Evolutionary conservation across 2,329 filamentous ascomycete species (phyloP).

Genomic region (Neofusicoccum laricinum): DNA sequence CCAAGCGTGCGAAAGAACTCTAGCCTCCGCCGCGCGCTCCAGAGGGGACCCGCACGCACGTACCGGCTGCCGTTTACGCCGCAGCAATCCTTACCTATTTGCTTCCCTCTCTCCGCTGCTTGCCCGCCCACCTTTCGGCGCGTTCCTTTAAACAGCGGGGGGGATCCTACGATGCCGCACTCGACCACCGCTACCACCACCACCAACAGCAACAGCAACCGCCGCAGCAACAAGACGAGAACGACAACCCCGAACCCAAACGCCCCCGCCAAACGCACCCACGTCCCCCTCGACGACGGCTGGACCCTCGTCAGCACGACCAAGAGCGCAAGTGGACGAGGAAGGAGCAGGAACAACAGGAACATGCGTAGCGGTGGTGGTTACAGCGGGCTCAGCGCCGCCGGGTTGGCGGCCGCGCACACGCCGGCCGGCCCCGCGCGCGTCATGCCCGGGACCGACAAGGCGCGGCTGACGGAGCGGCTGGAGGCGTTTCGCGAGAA

Average conservation of each 20-base stretch:
- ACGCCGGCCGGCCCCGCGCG: conserved; percentile 1
- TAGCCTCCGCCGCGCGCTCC: too few relatives aligned
- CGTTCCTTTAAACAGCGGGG: neutral
- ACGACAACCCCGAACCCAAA: neutral
- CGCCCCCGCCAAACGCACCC: conserved; percentile 27
- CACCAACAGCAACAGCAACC: neutral
- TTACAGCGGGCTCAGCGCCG: neutral
- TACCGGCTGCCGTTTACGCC: neutral
- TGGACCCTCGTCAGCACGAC: conserved; percentile 35
- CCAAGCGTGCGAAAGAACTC: too few relatives aligned
- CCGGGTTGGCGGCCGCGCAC: conserved; percentile 17
- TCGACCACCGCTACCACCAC: neutral
- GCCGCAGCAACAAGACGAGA: neutral
- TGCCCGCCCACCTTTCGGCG: neutral
- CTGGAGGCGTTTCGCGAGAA: neutral
- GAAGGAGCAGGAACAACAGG: conserved; percentile 23
- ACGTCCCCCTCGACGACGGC: conserved; percentile 30
- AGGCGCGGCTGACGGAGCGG: conserved; percentile 1
- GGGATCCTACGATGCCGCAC: conserved; percentile 3
- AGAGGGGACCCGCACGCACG: too few relatives aligned
- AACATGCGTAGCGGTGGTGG: neutral
- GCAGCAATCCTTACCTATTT: neutral
- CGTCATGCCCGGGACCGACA: conserved; percentile 3
- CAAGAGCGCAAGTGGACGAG: conserved; percentile 30
- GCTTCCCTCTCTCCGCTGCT: neutral